A percentile compares a stretch with the other conserved stretches of the same genome.
Conservation (phyloP, 495 filamentous ascomycete species). For the Filosporella fistucella region DNA sequence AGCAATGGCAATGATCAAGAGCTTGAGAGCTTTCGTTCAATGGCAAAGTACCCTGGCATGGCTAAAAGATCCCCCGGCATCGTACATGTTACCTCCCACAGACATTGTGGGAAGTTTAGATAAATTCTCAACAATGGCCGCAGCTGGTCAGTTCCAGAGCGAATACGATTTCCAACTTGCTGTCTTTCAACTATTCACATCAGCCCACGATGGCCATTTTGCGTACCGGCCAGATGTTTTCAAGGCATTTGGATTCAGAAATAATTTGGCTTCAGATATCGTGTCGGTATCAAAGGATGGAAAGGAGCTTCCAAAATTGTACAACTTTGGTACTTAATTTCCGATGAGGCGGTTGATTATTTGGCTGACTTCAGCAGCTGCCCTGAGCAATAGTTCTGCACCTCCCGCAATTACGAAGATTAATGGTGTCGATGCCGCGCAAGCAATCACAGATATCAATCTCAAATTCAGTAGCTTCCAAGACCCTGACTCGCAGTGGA, state of each 20-base stretch:
- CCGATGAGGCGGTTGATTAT: background rate
- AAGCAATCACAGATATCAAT: background rate
- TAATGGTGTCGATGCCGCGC: background rate
- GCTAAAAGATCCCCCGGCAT: conserved; percentile 47
- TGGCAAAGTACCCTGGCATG: conserved; percentile 48
- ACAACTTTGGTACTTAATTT: background rate
- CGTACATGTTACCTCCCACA: conserved; percentile 45
- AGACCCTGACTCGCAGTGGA: too few relatives aligned
- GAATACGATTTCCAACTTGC: conserved; percentile 38
- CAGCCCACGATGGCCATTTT: conserved; percentile 17
- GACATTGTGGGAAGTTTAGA: conserved; percentile 43
- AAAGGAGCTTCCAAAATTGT: conserved; percentile 1
- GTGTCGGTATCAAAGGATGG: background rate
- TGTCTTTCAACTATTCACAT: conserved; percentile 35
- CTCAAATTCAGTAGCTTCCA: too few relatives aligned
- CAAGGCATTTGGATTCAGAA: background rate
- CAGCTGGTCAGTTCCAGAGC: conserved; percentile 44
- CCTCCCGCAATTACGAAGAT: background rate
- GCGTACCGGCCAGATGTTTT: background rate
- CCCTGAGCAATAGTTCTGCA: too few relatives aligned
- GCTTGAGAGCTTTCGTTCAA: too few relatives aligned
- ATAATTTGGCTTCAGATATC: background rate
- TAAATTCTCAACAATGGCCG: conserved; percentile 25
- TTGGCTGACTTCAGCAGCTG: background rate
- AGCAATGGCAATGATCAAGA: too few relatives aligned